Conservation (phyloP, 352 stramenopile species). For the Pythium coloratum region DNA sequence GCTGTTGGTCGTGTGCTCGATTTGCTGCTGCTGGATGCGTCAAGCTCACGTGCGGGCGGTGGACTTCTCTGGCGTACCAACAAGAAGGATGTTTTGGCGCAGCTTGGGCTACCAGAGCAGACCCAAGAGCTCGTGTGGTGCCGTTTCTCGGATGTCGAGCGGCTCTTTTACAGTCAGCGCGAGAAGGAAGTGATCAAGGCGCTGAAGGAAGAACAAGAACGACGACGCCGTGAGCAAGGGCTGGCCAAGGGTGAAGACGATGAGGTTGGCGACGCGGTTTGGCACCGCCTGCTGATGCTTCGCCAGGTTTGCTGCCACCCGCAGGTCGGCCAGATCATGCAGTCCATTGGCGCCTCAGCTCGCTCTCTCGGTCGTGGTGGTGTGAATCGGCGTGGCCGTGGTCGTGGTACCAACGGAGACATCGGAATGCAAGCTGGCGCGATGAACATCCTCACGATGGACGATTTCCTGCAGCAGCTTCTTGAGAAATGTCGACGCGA, state of each 20-base stretch:
- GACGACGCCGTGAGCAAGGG: slow-evolving; percentile 27
- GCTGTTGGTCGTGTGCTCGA: slow-evolving; percentile 48
- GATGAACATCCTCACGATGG: slow-evolving; percentile 69
- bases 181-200: slow-evolving; percentile 47
- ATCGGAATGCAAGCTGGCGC: not conserved
- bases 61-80: slow-evolving; percentile 75
- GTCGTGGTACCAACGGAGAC: not conserved
- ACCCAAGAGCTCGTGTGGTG: slow-evolving; percentile 62
- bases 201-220: slow-evolving; percentile 34
- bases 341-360: slow-evolving; percentile 11
- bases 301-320: slow-evolving; percentile 93
- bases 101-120: slow-evolving; percentile 64
- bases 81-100: slow-evolving; percentile 70
- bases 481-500: slow-evolving; percentile 64
- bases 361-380: slow-evolving; percentile 18
- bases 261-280: slow-evolving; percentile 44
- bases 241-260: slow-evolving; percentile 3
- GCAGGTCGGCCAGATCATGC: slow-evolving; percentile 66
- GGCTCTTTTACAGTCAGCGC: slow-evolving; percentile 76
- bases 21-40: slow-evolving; percentile 41
- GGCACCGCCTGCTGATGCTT: slow-evolving; percentile 74
- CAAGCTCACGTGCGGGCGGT: slow-evolving; percentile 21
- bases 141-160: slow-evolving; percentile 71
- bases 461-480: slow-evolving; percentile 73
- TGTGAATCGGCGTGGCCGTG: not conserved